Conservation (phyloP, 345 rosid species). For the Rhodamnia argentea region DNA sequence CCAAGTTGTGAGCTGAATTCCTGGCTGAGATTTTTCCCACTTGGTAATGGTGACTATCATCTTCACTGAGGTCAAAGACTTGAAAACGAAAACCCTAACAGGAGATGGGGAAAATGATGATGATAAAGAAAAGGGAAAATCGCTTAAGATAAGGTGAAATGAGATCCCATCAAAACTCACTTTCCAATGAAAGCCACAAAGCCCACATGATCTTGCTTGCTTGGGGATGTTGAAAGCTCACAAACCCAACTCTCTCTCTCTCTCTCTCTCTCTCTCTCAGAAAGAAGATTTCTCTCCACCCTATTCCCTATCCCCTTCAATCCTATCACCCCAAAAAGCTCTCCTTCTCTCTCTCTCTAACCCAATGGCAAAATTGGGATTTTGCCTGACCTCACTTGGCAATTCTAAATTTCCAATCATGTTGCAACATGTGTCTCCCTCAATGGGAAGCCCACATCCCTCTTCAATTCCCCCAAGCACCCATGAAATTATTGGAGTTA, state of each 20-base stretch:
- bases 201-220: constrained; percentile 43
- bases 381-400: constrained; percentile 23
- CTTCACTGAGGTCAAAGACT: constrained; percentile 5
- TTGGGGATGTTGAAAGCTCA: constrained; percentile 36
- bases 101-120: not conserved
- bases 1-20: not conserved
- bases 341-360: not conserved
- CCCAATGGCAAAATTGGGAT: not conserved
- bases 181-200: constrained; percentile 29
- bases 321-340: not conserved
- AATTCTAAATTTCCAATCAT: constrained; percentile 41
- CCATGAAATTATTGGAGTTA: constrained; percentile 17
- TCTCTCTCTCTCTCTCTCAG: not conserved
- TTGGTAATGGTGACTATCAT: not conserved
- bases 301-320: not conserved
- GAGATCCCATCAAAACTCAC: constrained; percentile 9
- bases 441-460: constrained; percentile 7
- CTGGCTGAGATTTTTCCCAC: not conserved
- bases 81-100: constrained; percentile 6
- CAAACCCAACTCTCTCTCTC: constrained; percentile 3
- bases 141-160: not conserved
- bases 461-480: constrained; percentile 6
- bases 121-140: not conserved
- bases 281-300: constrained; percentile 3
- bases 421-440: constrained; percentile 27